Conservation (phyloP, 179 eudicot species). For the Amaranthus tricolor region DNA sequence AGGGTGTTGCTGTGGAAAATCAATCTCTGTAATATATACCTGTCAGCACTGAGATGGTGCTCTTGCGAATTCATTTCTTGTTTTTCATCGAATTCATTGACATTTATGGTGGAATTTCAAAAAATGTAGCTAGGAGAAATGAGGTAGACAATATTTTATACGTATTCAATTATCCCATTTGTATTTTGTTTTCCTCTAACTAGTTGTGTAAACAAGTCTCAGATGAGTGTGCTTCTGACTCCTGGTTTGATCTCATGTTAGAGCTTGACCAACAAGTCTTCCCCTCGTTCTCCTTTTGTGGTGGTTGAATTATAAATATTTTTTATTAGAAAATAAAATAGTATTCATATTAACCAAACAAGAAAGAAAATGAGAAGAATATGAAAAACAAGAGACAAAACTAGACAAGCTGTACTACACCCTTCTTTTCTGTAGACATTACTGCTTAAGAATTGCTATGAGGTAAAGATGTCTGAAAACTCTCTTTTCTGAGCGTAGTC, state of each 20-base stretch:
- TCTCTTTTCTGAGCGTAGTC: background rate
- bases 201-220: background rate
- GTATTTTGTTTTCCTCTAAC: background rate
- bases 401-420: background rate
- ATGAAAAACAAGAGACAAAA: too few species aligned
- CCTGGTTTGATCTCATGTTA: background rate
- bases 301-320: background rate
- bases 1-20: background rate
- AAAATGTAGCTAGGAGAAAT: background rate
- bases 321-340: background rate
- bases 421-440: background rate
- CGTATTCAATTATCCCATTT: background rate
- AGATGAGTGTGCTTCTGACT: background rate
- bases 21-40: background rate
- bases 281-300: background rate
- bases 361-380: background rate
- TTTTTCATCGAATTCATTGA: background rate
- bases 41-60: background rate
- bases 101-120: background rate
- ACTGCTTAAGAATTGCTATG: background rate
- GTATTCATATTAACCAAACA: too few species aligned
- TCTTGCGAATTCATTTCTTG: background rate
- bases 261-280: background rate
- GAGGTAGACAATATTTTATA: background rate
- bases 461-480: too few species aligned